Percentiles rank a stretch among this genome's conserved stretches.
These are phyloP conservation scores for Blastobotrys parvus DNA, from an alignment of 805 yeast species.

Conservation along the genomic window DNA sequence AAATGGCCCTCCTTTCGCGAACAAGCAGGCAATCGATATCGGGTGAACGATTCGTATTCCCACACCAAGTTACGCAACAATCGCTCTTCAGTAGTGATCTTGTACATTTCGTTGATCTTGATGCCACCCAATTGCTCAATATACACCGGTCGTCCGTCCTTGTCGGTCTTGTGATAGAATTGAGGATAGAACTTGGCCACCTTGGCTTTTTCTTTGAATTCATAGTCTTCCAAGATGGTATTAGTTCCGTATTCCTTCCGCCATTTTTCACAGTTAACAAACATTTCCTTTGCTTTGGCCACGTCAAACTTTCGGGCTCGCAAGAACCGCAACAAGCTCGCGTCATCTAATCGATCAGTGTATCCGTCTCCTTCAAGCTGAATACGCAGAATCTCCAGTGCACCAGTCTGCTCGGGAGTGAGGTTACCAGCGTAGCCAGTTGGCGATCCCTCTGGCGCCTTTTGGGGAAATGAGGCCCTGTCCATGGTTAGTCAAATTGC, in stretches of 20 bases:
- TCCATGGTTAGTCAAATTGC: not conserved
- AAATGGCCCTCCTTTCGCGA: constrained; percentile 71
- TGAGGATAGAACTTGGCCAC: constrained; percentile 92
- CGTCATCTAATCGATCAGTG: constrained; percentile 76
- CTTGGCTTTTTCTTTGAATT: constrained; percentile 83
- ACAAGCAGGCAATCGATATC: constrained; percentile 85
- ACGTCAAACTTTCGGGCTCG: constrained; percentile 94
- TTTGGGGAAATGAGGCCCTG: constrained; percentile 53
- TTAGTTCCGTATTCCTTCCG: constrained; percentile 79
- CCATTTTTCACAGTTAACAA: constrained; percentile 83
- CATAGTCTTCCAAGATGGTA: constrained; percentile 78
- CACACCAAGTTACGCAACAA: constrained; percentile 93
- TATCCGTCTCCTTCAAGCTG: constrained; percentile 57
- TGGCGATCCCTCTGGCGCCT: constrained; percentile 49
- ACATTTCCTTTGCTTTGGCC: constrained; percentile 73
- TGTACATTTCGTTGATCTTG: constrained; percentile 82
- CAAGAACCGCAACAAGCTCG: constrained; percentile 71
- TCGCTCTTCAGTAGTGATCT: constrained; percentile 89
- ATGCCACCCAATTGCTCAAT: constrained; percentile 90
- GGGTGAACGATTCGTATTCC: constrained; percentile 91
- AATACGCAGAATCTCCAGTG: constrained; percentile 49
- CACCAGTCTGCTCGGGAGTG: constrained; percentile 56
- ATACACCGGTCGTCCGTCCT: constrained; percentile 94
- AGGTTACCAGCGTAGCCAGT: constrained; percentile 80
- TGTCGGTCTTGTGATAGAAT: constrained; percentile 94